Evolutionary conservation across 495 filamentous ascomycete species (phyloP), one percentile per base, ranked within the genome.

Genomic region (Penicillium ochrochloron): DNA sequence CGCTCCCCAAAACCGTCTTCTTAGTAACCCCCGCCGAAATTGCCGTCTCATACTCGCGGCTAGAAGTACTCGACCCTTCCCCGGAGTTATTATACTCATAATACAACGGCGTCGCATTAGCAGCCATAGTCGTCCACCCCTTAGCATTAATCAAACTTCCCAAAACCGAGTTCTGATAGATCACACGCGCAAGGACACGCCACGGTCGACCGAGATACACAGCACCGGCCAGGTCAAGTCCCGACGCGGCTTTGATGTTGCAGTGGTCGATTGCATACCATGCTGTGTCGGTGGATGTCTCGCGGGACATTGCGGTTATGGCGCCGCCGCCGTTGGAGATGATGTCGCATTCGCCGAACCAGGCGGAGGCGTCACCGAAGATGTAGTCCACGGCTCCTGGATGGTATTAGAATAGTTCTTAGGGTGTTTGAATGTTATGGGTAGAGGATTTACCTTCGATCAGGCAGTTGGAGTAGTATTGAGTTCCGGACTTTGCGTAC

Each of bases 131-230:
- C 10, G 68, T 78, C 89, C 89, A 91, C 0, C 88, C 88, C 23
- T 85, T 83, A 17, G 73, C 31, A 69, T 90, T 88, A 66, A 92
- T 83, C 52, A 90, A 80, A 46, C 67, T 70, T 3, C 79, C 76
- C 67, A 91, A 72, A 0, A 70, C 64, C 2, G 83, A 88, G 46
- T 82, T 78, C 70, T 90, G 89, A 68, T 89, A 87, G n/a, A 88
- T 83, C 2, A 90, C 89, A 0, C 87, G 77, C 15, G 88, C 80
- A 59, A 86, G 88, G 21, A 83, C 77, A 4, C 85, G 73, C 88
- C 88, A 92, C 7, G 89, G 89, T 25, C 89, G 81, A 3, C 89
- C 89, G 6, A 92, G 82, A 69, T 88, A 91, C 17, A 83, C 85
- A 12, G 80, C 74, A 0, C 86, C 87, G 1, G 80, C 57, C 1